Conservation (phyloP, 2,329 filamentous ascomycete species). For the Exophiala sp. region DNA sequence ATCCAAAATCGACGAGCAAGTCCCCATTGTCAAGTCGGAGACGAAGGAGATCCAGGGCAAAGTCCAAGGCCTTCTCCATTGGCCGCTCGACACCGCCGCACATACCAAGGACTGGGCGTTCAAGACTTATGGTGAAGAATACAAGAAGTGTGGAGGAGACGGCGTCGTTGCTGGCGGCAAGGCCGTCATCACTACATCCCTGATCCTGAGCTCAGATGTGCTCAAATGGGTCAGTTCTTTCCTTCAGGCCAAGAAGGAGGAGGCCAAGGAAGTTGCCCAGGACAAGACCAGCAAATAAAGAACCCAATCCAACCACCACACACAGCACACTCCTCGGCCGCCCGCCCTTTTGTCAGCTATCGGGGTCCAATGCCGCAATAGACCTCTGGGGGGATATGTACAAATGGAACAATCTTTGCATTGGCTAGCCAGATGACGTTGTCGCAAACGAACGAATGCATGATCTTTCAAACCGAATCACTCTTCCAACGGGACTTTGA, state of each 20-base stretch:
- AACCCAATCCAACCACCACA: no score
- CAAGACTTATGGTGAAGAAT: constrained; percentile 41
- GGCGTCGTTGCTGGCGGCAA: constrained; percentile 63
- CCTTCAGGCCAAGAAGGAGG: constrained; percentile 57
- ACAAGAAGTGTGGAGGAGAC: constrained; percentile 47
- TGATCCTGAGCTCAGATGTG: constrained; percentile 62
- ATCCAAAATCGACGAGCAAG: constrained; percentile 60
- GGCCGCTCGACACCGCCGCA: constrained; percentile 58
- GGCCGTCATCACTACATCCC: constrained; percentile 61
- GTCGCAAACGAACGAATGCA: no score
- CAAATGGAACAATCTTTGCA: no score
- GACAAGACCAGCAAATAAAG: constrained; percentile 23
- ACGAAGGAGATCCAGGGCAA: constrained; percentile 63
- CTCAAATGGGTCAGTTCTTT: constrained; percentile 56
- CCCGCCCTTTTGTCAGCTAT: no score
- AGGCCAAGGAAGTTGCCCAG: constrained; percentile 47
- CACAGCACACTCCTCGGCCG: neutral
- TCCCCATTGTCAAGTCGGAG: constrained; percentile 70
- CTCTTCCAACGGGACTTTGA: no score
- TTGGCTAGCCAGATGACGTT: no score
- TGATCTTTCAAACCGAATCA: no score
- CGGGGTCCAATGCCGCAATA: no score
- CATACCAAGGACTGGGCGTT: constrained; percentile 48
- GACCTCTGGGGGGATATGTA: no score
- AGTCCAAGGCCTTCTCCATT: constrained; percentile 55